Evolutionary conservation across 2,329 filamentous ascomycete species (phyloP).

Genomic region (Colletotrichum sp.): DNA sequence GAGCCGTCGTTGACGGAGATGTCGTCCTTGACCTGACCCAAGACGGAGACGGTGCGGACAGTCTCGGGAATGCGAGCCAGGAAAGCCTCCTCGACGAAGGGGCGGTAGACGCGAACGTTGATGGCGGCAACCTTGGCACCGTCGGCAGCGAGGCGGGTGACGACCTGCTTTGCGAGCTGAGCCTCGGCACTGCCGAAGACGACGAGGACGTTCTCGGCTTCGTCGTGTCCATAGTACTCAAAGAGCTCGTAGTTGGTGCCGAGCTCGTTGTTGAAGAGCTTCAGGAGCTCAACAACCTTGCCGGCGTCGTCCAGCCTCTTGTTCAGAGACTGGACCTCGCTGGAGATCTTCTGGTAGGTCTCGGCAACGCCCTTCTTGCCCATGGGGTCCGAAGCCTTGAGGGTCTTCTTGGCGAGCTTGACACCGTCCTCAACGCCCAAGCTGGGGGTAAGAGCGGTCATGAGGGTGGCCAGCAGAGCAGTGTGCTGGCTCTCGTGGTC

Average conservation of each 20-base stretch:
- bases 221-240: conserved; percentile 87
- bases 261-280: conserved; percentile 85
- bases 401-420: conserved; percentile 80
- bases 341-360: conserved; percentile 70
- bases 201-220: conserved; percentile 83
- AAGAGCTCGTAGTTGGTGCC: conserved; percentile 93
- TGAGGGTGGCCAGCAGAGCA: conserved; percentile 81
- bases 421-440: conserved; percentile 90
- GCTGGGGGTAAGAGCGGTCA: conserved; percentile 78
- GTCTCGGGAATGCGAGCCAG: conserved; percentile 79
- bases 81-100: conserved; percentile 95
- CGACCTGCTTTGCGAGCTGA: conserved; percentile 83
- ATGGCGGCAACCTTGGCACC: conserved; percentile 85
- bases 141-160: conserved; percentile 71
- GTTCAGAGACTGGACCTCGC: conserved; percentile 65
- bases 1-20: conserved; percentile 75
- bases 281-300: conserved; percentile 71
- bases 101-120: conserved; percentile 91
- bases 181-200: conserved; percentile 93
- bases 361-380: conserved; percentile 73
- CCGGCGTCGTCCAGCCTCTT: conserved; percentile 76
- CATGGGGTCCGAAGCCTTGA: conserved; percentile 80
- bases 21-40: conserved; percentile 85
- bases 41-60: conserved; percentile 77
- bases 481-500: conserved; percentile 94